phyloP scores from a whole-genome alignment of 495 filamentous ascomycete species.

The Rhypophila decipiens region DNA sequence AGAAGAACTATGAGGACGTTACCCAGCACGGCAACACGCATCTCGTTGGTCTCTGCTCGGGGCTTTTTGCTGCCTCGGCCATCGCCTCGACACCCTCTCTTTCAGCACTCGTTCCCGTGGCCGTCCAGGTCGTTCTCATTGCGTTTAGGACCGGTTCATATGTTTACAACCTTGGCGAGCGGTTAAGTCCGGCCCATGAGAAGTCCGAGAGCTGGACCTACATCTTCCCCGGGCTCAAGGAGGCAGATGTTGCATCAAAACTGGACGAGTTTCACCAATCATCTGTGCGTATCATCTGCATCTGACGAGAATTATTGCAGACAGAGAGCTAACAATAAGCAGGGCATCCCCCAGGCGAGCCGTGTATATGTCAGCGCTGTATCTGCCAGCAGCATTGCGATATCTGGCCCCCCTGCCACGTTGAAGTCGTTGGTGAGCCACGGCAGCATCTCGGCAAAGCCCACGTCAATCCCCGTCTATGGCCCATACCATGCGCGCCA shows the following conservation, averaged over 20 bases:
- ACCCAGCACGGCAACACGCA: constrained; percentile 37
- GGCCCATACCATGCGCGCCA: constrained; percentile 79
- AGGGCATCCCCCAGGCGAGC: constrained; percentile 55
- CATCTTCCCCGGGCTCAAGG: constrained; percentile 39
- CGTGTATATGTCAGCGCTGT: constrained; percentile 70
- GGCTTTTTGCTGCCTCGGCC: constrained; percentile 64
- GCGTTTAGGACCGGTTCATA: constrained; percentile 65
- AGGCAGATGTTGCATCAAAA: constrained; percentile 37
- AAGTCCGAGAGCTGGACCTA: constrained; percentile 52
- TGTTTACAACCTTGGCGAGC: constrained; percentile 45
- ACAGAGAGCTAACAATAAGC: constrained; percentile 2
- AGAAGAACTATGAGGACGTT: constrained; percentile 40
- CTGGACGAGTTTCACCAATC: constrained; percentile 47
- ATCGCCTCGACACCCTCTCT: constrained; percentile 62
- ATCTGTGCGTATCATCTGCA: constrained; percentile 29
- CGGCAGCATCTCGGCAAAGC: constrained; percentile 48
- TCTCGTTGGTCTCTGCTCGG: constrained; percentile 64
- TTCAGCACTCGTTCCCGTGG: constrained; percentile 60
- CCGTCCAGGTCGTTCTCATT: constrained; percentile 63
- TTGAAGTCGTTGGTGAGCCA: constrained; percentile 52
- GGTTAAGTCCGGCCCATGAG: constrained; percentile 42
- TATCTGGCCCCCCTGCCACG: constrained; percentile 70
- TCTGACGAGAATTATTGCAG: neutral
- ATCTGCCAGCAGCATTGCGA: constrained; percentile 60
- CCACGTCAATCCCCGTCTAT: constrained; percentile 61